Conservation (phyloP, 2,329 filamentous ascomycete species). For the Colletotrichum tanaceti region DNA sequence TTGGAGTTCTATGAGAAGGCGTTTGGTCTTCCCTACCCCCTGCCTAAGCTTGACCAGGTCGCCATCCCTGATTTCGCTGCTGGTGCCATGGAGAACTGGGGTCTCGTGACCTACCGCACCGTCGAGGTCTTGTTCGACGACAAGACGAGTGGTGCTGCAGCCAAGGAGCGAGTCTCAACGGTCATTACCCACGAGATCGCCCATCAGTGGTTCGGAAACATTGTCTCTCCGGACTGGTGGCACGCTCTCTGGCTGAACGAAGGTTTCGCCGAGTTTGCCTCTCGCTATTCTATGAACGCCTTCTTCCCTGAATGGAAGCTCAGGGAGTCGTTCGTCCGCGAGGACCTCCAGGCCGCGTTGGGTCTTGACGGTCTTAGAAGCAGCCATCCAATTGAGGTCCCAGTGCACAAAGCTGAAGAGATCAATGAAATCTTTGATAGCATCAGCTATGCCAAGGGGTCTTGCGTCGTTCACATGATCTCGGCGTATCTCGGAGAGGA, state of each 20-base stretch:
- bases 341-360: constrained; percentile 89
- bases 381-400: constrained; percentile 96
- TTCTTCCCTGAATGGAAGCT: constrained; percentile 99
- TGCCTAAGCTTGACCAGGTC: constrained; percentile 97
- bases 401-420: constrained; percentile 93
- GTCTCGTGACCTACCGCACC: constrained; percentile 92
- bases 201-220: constrained; percentile 98
- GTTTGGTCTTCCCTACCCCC: constrained; percentile 86
- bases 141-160: constrained; percentile 87
- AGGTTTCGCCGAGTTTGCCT: constrained; percentile 73
- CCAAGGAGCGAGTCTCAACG: constrained; percentile 93
- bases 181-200: constrained; percentile 97
- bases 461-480: constrained; percentile 95
- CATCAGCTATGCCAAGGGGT: constrained; percentile 97
- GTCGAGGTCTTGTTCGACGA: constrained; percentile 93
- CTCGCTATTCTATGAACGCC: constrained; percentile 82
- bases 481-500: constrained; percentile 95
- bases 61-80: constrained; percentile 96
- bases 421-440: constrained; percentile 99
- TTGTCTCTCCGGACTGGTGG: constrained; percentile 99
- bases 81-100: constrained; percentile 95
- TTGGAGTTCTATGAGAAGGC: constrained; percentile 96
- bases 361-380: constrained; percentile 90
- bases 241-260: constrained; percentile 97
- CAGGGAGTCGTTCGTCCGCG: constrained; percentile 94